phyloP scores from a whole-genome alignment of 805 yeast species.

The Spencermartinsiella europaea region DNA sequence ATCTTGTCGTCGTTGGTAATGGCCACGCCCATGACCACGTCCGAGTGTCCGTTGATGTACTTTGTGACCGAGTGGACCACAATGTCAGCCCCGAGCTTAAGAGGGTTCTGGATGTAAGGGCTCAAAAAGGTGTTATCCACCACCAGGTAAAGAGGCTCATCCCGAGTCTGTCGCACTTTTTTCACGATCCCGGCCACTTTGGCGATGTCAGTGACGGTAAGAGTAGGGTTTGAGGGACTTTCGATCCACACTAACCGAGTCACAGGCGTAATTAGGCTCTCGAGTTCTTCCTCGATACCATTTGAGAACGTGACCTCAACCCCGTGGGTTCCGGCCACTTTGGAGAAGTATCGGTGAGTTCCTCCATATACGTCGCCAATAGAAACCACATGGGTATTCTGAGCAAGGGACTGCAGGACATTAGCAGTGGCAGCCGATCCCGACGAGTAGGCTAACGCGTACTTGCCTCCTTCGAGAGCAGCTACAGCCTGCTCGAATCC shows the following conservation, averaged over 20 bases:
- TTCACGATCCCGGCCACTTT: constrained; percentile 54
- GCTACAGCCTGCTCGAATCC: constrained; percentile 77
- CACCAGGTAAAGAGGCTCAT: constrained; percentile 47
- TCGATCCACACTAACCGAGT: constrained; percentile 83
- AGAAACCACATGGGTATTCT: constrained; percentile 68
- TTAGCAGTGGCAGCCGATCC: constrained; percentile 83
- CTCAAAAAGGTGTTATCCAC: constrained; percentile 88
- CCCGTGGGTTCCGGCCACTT: constrained; percentile 78
- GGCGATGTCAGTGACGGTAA: constrained; percentile 69
- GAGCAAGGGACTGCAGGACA: constrained; percentile 65
- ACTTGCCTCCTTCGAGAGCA: constrained; percentile 67
- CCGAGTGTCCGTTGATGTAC: constrained; percentile 91
- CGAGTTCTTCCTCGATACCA: constrained; percentile 56
- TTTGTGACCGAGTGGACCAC: constrained; percentile 93
- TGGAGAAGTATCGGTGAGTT: constrained; percentile 83
- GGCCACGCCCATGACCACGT: constrained; percentile 81
- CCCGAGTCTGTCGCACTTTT: constrained; percentile 39
- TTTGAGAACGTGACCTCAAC: constrained; percentile 63
- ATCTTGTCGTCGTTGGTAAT: constrained; percentile 60
- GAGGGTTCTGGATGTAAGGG: constrained; percentile 82
- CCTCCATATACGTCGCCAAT: constrained; percentile 90
- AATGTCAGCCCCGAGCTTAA: constrained; percentile 75
- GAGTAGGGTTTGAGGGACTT: constrained; percentile 84
- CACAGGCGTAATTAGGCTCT: constrained; percentile 48
- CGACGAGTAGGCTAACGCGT: constrained; percentile 67